Conservation (phyloP, 345 rosid genomes). For the Leavenworthia alabamica region DNA sequence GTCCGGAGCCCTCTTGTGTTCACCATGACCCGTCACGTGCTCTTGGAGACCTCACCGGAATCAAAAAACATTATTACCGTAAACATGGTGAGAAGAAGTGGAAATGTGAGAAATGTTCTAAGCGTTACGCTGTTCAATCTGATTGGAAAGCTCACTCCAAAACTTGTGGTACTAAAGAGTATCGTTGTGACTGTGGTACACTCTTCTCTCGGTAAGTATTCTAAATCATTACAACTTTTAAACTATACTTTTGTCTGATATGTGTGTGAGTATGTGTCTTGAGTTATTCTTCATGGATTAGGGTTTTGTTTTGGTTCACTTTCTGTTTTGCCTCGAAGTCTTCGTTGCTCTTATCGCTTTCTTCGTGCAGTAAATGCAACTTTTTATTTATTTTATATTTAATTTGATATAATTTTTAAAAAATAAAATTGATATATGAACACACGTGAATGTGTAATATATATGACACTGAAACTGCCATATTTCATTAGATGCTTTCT, state of each 20-base stretch:
- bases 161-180: constrained; percentile 74
- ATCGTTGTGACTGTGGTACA: constrained; percentile 77
- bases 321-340: constrained; percentile 38
- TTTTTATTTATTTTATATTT: constrained; percentile 1
- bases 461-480: constrained; percentile 36
- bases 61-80: constrained; percentile 67
- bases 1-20: constrained; percentile 84
- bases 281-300: constrained; percentile 32
- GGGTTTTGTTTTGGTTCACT: constrained; percentile 34
- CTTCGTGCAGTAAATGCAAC: constrained; percentile 25
- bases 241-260: constrained; percentile 1
- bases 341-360: constrained; percentile 34
- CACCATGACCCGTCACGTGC: constrained; percentile 81
- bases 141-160: constrained; percentile 90
- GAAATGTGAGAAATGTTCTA: constrained; percentile 83
- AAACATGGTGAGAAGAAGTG: constrained; percentile 83
- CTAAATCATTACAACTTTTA: neutral
- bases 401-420: neutral
- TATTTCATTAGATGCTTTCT: constrained; percentile 32
- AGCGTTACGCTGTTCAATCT: constrained; percentile 71
- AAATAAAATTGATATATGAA: constrained; percentile 9
- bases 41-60: constrained; percentile 84
- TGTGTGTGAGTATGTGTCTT: constrained; percentile 22
- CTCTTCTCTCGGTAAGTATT: constrained; percentile 62
- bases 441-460: constrained; percentile 33